These are phyloP conservation scores for Neurospora tetrasperma DNA, from an alignment of 495 filamentous ascomycete genomes.

Conservation along the genomic window DNA sequence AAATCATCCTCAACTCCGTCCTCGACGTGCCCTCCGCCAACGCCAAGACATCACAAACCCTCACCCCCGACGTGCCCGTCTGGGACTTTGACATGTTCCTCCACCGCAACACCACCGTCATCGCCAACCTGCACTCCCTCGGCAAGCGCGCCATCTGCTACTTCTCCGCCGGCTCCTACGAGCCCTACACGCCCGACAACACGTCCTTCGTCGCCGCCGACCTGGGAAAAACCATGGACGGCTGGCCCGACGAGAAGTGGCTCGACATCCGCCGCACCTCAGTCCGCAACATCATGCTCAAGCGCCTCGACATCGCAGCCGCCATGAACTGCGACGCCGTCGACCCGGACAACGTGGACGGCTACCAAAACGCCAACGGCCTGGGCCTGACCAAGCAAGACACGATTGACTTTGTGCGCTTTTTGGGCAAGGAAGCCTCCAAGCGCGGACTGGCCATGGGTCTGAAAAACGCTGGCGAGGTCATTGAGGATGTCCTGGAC, in stretches of 20 bases:
- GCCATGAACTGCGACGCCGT: constrained; percentile 59
- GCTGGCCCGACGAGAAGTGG: constrained; percentile 61
- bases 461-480: constrained; percentile 54
- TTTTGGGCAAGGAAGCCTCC: constrained; percentile 45
- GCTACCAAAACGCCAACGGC: constrained; percentile 47
- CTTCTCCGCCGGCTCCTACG: constrained; percentile 56
- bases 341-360: constrained; percentile 66
- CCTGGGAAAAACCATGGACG: constrained; percentile 42
- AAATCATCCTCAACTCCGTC: constrained; percentile 23
- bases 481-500: constrained; percentile 45
- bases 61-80: constrained; percentile 21
- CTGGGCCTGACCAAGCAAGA: constrained; percentile 44
- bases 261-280: constrained; percentile 45
- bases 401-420: constrained; percentile 47
- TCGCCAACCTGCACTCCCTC: constrained; percentile 16
- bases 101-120: constrained; percentile 14
- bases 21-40: constrained; percentile 23
- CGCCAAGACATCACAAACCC: background rate
- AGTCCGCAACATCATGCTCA: constrained; percentile 50
- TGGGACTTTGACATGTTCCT: constrained; percentile 23
- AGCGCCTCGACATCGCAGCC: constrained; percentile 44
- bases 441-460: constrained; percentile 43
- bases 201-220: constrained; percentile 41
- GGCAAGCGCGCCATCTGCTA: constrained; percentile 53
- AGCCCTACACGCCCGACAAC: constrained; percentile 46